Evolutionary conservation across 345 rosid genomes (phyloP), one percentile per base, ranked within the genome.

Genomic region (Eucalyptus urophylla): DNA sequence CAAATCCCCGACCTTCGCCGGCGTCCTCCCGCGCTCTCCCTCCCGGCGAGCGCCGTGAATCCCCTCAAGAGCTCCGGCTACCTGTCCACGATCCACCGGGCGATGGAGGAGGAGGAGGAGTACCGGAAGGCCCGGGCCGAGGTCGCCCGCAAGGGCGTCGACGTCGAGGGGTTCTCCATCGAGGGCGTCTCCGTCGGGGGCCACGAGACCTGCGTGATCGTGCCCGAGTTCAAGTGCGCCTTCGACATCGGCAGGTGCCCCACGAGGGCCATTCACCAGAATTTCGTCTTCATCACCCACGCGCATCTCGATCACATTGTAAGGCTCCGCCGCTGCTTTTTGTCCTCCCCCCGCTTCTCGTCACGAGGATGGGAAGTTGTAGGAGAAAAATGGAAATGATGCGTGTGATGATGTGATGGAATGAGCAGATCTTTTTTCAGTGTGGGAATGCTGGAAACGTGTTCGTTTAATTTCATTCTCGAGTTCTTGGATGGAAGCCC

Each of bases 241-340:
- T 97, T 97, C 88, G 99, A 97, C 87, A 97, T 97, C 60, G 99
- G 99, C 25, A 94, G 96, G 91, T 97, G 98, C 60, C 99, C 99
- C 4, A 62, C 94, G 37, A 93, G 98, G 87, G 99, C 99, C 89
- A 93, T 97, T 86, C 99, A 97, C 27, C 99, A 97, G 96, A 97
- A 97, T 87, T 97, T 96, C 86, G 95, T 97, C 50, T 97, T 97
- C 89, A 96, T 97, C 88, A 96, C 99, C 69, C 99, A 97, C 90
- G 99, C 94, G 65, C 99, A 97, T 90, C 99, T 97, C 86, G 99
- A 97, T 90, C 99, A 97, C 91, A 97, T 97, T 87, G 99, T 97
- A 88, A 92, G 94, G 80, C 51, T 45, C 51, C 89, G 12, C 45
- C 67, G 7, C 58, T 53, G 19, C 17, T 56, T 22, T 10, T 56